These are phyloP conservation scores for Xerocomellus chrysenteron DNA, from an alignment of 768 basidiomycete species.

Conservation along the genomic window DNA sequence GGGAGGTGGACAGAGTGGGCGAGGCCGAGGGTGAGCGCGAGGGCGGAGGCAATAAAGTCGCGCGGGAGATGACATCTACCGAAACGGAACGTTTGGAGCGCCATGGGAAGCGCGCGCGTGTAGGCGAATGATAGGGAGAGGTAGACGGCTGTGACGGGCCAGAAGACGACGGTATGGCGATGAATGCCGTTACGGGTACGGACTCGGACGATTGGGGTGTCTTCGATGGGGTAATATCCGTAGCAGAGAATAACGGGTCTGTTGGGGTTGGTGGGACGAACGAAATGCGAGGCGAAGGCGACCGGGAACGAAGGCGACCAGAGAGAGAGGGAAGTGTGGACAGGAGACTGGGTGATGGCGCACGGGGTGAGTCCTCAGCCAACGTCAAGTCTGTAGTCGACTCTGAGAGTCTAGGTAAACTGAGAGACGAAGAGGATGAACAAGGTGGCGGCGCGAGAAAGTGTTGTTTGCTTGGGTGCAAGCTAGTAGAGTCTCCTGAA, in stretches of 20 bases:
- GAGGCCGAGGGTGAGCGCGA: conserved; percentile 6
- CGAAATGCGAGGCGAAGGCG: conserved; percentile 9
- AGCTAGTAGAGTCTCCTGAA: conserved; percentile 13
- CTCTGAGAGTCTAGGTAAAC: conserved; percentile 17
- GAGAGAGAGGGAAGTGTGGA: conserved; percentile 26
- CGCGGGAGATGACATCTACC: neutral
- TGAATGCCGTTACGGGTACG: neutral
- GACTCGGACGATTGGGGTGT: neutral
- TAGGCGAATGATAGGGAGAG: conserved; percentile 3
- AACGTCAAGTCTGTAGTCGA: conserved; percentile 8
- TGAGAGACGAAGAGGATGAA: conserved; percentile 29
- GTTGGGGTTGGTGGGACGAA: conserved; percentile 6
- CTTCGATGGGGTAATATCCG: neutral
- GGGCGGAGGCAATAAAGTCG: neutral
- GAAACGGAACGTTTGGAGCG: conserved; percentile 10
- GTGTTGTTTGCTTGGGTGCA: neutral
- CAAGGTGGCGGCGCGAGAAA: conserved; percentile 23
- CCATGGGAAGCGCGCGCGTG: conserved; percentile 4
- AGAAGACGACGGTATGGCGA: neutral
- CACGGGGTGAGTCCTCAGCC: conserved; percentile 7
- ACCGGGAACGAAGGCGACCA: conserved; percentile 7
- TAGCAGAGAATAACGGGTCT: neutral
- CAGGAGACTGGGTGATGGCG: conserved; percentile 25
- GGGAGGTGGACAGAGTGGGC: conserved; percentile 2
- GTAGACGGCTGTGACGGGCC: neutral